phyloP scores from a whole-genome alignment of 2,329 filamentous ascomycete genomes.

The Daldinia sp. region DNA sequence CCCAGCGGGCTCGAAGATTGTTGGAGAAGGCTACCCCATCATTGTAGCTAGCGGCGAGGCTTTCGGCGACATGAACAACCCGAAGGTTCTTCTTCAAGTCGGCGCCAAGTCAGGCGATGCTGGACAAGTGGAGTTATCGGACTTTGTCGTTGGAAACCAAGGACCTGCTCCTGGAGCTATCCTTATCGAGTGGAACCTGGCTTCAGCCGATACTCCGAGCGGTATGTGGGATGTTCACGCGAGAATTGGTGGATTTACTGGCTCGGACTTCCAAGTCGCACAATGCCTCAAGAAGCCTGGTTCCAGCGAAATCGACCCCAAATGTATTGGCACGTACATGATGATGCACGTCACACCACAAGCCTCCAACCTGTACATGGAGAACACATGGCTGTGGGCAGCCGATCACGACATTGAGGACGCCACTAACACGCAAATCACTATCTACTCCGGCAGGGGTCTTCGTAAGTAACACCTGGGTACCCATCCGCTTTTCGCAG shows the following conservation, averaged over 20 bases:
- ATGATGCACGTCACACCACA: constrained; percentile 54
- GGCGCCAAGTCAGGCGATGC: constrained; percentile 68
- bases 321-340: constrained; percentile 56
- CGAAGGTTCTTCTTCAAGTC: constrained; percentile 75
- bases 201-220: constrained; percentile 57
- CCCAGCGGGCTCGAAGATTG: constrained; percentile 56
- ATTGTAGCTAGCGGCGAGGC: constrained; percentile 67
- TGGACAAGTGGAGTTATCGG: constrained; percentile 77
- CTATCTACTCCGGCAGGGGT: constrained; percentile 66
- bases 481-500: neutral
- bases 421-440: constrained; percentile 60
- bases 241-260: constrained; percentile 77
- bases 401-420: constrained; percentile 69
- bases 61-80: constrained; percentile 68
- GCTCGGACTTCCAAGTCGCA: constrained; percentile 74
- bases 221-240: constrained; percentile 82
- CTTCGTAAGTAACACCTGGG: constrained; percentile 52
- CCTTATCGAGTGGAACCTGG: constrained; percentile 80
- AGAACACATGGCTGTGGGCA: constrained; percentile 61
- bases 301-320: constrained; percentile 46
- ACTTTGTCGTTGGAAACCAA: constrained; percentile 77
- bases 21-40: constrained; percentile 52
- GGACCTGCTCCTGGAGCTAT: constrained; percentile 76
- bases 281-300: constrained; percentile 71
- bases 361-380: constrained; percentile 54